Evolutionary conservation across 164 flowering plant species (phyloP).

Genomic region (Aristolochia californica): DNA sequence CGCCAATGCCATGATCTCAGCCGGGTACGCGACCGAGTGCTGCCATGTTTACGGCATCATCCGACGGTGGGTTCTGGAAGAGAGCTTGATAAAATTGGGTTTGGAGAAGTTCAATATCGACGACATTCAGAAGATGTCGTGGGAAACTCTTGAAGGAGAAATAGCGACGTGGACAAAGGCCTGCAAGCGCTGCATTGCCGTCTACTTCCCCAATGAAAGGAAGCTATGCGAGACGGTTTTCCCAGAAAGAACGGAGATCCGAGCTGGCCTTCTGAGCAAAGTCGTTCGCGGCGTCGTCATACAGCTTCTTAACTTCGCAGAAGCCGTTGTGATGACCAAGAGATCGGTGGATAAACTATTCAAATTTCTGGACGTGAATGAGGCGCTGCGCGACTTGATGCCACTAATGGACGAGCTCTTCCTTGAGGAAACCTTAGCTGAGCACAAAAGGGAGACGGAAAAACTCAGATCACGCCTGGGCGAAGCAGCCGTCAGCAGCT

Average conservation of each 20-base stretch:
- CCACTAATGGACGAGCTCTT: conserved; percentile 15
- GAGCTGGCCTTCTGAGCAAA: conserved; percentile 19
- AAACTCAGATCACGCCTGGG: conserved; percentile 33
- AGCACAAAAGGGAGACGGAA: conserved; percentile 30
- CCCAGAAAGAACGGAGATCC: neutral
- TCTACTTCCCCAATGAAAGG: conserved; percentile 40
- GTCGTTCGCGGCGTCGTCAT: conserved; percentile 24
- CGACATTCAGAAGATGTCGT: conserved; percentile 57
- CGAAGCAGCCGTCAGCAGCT: conserved; percentile 46
- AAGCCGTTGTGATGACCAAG: conserved; percentile 51
- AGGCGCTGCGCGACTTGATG: conserved; percentile 37
- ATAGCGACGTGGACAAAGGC: conserved; percentile 50
- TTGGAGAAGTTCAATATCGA: conserved; percentile 48
- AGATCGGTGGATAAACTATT: conserved; percentile 65
- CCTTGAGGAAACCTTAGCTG: conserved; percentile 17
- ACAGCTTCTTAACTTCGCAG: conserved; percentile 59
- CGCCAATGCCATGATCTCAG: conserved; percentile 39
- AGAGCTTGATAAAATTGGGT: conserved; percentile 31
- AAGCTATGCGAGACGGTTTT: conserved; percentile 40
- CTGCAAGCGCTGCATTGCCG: conserved; percentile 28
- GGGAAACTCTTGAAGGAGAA: conserved; percentile 63
- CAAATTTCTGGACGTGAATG: conserved; percentile 71
- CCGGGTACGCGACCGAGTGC: conserved; percentile 63
- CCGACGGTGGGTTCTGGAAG: conserved; percentile 32
- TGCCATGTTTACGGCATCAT: conserved; percentile 29